These are phyloP conservation scores for Gymnopilus junonius DNA, from an alignment of 768 basidiomycete genomes.

Conservation along the genomic window DNA sequence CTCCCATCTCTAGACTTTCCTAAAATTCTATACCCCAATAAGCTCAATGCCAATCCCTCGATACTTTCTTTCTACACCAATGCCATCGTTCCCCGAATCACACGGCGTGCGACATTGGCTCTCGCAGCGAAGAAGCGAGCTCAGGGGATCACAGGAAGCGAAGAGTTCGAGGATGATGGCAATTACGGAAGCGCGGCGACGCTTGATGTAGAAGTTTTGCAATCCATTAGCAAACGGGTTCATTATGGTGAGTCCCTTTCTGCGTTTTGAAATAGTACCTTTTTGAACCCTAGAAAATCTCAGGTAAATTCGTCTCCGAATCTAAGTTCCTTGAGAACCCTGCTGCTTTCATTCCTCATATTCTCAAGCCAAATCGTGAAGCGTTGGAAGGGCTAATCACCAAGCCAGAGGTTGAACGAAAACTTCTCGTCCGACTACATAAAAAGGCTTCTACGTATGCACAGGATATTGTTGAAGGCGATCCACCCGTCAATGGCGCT, in stretches of 20 bases:
- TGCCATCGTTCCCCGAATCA: constrained; percentile 89
- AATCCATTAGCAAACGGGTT: constrained; percentile 96
- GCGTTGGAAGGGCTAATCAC: constrained; percentile 89
- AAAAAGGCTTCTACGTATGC: constrained; percentile 86
- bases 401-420: constrained; percentile 95
- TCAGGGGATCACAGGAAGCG: constrained; percentile 66
- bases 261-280: background rate
- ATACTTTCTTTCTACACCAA: constrained; percentile 91
- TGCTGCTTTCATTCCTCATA: constrained; percentile 90
- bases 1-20: constrained; percentile 77
- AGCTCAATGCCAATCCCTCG: constrained; percentile 83
- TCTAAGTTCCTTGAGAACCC: constrained; percentile 93
- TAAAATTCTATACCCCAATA: constrained; percentile 75
- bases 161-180: constrained; percentile 88
- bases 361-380: constrained; percentile 73
- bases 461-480: constrained; percentile 79
- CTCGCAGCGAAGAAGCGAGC: constrained; percentile 70
- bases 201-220: constrained; percentile 94
- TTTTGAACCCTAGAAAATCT: background rate
- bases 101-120: constrained; percentile 68
- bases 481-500: constrained; percentile 34
- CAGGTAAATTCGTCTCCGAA: constrained; percentile 99
- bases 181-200: constrained; percentile 97
- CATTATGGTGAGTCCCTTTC: constrained; percentile 79
- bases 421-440: constrained; percentile 77